These are phyloP conservation scores for Trichomonascaceae sp. DNA, from an alignment of 1,139 yeast genomes.

Conservation along the genomic window DNA sequence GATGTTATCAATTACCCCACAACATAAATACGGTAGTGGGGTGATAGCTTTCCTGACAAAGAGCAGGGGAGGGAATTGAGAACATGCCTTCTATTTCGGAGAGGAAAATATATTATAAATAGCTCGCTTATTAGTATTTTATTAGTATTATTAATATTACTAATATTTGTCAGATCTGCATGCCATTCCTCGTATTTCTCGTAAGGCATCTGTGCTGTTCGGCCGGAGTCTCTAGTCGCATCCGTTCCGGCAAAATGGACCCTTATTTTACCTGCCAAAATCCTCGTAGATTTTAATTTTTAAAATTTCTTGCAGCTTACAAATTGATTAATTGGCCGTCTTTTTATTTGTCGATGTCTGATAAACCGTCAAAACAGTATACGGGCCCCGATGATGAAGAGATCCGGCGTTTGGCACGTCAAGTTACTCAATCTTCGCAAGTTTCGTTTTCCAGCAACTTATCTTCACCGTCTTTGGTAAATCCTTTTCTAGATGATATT, in stretches of 20 bases:
- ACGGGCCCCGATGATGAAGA: slow-evolving; percentile 14
- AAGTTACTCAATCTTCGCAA: slow-evolving; percentile 20
- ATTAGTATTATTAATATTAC: not conserved
- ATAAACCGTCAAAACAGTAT: not conserved
- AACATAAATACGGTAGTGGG: not conserved
- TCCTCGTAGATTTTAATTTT: not conserved
- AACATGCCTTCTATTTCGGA: no score
- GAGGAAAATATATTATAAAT: no score
- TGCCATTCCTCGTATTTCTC: not conserved
- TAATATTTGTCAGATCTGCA: no score
- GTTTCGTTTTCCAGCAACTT: slow-evolving; percentile 6
- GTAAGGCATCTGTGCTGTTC: not conserved
- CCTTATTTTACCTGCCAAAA: not conserved
- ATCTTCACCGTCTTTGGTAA: slow-evolving; percentile 1
- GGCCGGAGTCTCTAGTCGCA: not conserved
- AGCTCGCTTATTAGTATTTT: no score
- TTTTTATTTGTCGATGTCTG: not conserved
- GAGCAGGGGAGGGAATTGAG: not conserved
- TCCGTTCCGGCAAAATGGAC: not conserved
- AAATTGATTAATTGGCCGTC: not conserved
- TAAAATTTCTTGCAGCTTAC: not conserved
- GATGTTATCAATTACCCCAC: not conserved
- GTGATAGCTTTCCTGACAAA: not conserved
- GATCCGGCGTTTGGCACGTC: slow-evolving; percentile 25
- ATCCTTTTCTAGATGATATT: slow-evolving; percentile 18